phyloP scores from a whole-genome alignment of 73 alveolate genomes.

The Paramecium sonneborni region DNA sequence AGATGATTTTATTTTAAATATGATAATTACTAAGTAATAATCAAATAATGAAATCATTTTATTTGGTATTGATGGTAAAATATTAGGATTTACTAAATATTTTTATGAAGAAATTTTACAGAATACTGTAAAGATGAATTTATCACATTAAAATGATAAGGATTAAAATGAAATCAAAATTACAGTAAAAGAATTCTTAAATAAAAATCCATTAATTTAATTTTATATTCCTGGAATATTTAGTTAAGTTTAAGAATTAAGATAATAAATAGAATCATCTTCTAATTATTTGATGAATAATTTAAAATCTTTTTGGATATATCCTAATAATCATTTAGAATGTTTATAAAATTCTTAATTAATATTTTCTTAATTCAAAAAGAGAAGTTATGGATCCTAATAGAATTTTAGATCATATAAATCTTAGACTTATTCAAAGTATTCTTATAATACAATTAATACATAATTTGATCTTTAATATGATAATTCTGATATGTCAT shows the following conservation, averaged over 20 bases:
- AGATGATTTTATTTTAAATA: not conserved
- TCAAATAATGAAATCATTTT: not conserved
- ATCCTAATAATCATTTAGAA: not conserved
- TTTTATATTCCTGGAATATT: not conserved
- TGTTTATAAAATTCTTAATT: not conserved
- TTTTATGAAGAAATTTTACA: not conserved
- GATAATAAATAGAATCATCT: not conserved
- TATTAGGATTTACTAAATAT: not conserved
- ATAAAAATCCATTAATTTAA: not conserved
- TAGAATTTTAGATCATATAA: not conserved
- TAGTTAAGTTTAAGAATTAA: not conserved
- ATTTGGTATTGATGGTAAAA: slow-evolving; percentile 13
- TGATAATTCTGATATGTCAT: not conserved
- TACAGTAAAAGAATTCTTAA: not conserved
- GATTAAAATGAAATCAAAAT: not conserved
- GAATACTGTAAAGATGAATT: not conserved
- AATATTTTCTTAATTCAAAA: not conserved
- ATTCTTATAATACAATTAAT: not conserved
- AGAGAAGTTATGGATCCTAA: not conserved
- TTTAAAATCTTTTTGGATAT: not conserved
- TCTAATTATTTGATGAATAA: not conserved
- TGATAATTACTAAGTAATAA: not conserved
- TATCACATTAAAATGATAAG: not conserved
- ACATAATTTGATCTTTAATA: not conserved
- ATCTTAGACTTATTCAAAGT: not conserved